A percentile compares a stretch with the other conserved stretches of the same genome.
phyloP scores from a whole-genome alignment of 2,329 filamentous ascomycete genomes.

The Diaporthe sp. region DNA sequence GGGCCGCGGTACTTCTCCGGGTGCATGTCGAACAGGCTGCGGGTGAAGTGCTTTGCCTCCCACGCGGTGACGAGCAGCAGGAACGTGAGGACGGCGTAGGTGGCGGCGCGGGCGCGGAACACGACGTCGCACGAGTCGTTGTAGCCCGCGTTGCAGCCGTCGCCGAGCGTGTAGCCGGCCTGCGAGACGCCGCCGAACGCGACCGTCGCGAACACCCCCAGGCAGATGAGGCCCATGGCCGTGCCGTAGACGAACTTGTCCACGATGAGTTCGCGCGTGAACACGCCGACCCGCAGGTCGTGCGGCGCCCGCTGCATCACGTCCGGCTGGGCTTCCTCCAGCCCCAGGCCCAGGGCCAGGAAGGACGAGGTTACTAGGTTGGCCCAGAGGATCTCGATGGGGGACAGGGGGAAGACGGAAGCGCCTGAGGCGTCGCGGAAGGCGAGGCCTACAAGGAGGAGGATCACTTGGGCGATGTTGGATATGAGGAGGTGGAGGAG shows the following conservation, averaged over 20 bases:
- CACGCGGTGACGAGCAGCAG: constrained; percentile 77
- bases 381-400: constrained; percentile 82
- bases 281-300: constrained; percentile 70
- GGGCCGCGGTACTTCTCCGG: constrained; percentile 63
- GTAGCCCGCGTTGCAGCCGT: constrained; percentile 70
- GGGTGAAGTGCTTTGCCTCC: constrained; percentile 80
- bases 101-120: constrained; percentile 76
- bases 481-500: constrained; percentile 76
- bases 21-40: constrained; percentile 78
- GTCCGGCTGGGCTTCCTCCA: constrained; percentile 78
- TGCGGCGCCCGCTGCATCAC: constrained; percentile 77
- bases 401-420: constrained; percentile 79
- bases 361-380: constrained; percentile 82
- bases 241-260: constrained; percentile 78
- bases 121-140: constrained; percentile 66
- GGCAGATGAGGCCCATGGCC: constrained; percentile 73
- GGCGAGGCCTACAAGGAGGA: constrained; percentile 76
- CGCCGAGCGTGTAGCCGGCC: constrained; percentile 61
- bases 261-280: constrained; percentile 74
- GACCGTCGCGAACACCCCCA: constrained; percentile 72
- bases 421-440: constrained; percentile 73
- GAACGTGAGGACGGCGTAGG: constrained; percentile 79
- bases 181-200: constrained; percentile 59
- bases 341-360: constrained; percentile 79
- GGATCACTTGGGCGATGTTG: constrained; percentile 78